Evolutionary conservation across 495 filamentous ascomycete species (phyloP), one percentile per base, ranked within the genome.

Genomic region (Neurospora sp.): DNA sequence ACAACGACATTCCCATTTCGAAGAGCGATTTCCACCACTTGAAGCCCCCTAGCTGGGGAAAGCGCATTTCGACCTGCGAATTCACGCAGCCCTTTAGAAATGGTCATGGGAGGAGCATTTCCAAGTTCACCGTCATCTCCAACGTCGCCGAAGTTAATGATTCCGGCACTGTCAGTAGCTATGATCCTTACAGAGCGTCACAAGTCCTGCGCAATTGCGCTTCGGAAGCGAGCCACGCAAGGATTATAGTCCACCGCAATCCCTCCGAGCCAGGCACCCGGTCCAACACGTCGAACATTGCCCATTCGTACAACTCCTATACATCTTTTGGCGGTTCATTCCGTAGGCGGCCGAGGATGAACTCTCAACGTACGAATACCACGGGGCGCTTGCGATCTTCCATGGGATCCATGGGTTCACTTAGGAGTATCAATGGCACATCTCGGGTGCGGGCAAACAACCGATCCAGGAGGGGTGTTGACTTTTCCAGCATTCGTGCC

Each of bases 21-120:
- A 85, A 91, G 20, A 96, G 93, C 79, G 94, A 98, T 78, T 93
- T 94, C 75, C 93, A 97, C 75, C 92, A 97, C 77, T 86, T 90
- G 71, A 90, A 88, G 70, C 86, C 86, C 20, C 82, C 80, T 4
- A 82, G 82, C 71, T 83, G 84, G 81, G 81, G 74, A 68, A 83
- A 83, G 75, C 82, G 83, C 72, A 80, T 84, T 69, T 85, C 85
- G 14, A 88, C 85, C 17, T 84, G 86, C 70, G 78, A 86, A 27
- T 87, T 86, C 71, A 84, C 80, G 4, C 81, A 83, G 48, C 72
- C 78, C 41, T 81, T 79, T 0, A 76, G 76, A 16, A 84, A 81
- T 16, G 81, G 83, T 27, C 84, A 85, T 72, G 82, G 84, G 16
- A 86, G 88, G 61, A 84, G 85, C 48, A 84, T 87, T 40, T 94